Percentiles rank a stretch among this genome's conserved stretches.
phyloP scores from a whole-genome alignment of 2,329 filamentous ascomycete genomes.

The Penicillium sp. region DNA sequence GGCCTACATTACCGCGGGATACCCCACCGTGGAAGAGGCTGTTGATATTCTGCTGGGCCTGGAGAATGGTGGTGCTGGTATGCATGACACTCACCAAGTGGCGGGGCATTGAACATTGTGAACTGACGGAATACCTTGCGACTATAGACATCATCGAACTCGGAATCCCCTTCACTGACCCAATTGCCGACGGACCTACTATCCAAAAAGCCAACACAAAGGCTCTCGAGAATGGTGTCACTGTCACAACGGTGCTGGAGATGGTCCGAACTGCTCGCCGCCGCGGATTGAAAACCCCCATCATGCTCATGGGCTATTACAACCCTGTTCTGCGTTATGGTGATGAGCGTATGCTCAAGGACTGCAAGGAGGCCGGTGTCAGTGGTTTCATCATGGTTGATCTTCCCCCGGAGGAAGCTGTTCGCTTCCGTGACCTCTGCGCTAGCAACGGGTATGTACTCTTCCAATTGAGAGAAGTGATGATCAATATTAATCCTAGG shows the following conservation, averaged over 20 bases:
- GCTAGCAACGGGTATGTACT: conserved; percentile 35
- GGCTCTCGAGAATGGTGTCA: conserved; percentile 87
- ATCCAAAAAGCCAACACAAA: conserved; percentile 95
- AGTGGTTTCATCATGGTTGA: conserved; percentile 98
- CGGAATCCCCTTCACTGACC: conserved; percentile 95
- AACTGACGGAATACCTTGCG: conserved; percentile 15
- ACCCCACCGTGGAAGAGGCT: conserved; percentile 79
- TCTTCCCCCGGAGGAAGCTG: conserved; percentile 91
- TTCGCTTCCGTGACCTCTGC: conserved; percentile 63
- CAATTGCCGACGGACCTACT: conserved; percentile 95
- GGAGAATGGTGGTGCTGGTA: conserved; percentile 90
- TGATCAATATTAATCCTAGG: conserved; percentile 3
- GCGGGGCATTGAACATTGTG: conserved; percentile 4
- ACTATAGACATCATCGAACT: conserved; percentile 86
- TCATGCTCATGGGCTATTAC: conserved; percentile 98
- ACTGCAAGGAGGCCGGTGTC: conserved; percentile 81
- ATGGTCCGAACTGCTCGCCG: conserved; percentile 82
- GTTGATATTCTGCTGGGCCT: conserved; percentile 83
- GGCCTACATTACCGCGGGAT: conserved; percentile 95
- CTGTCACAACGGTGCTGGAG: conserved; percentile 74
- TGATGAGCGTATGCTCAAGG: conserved; percentile 83
- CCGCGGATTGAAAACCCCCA: conserved; percentile 76
- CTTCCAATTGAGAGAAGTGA: not conserved
- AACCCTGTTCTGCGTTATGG: conserved; percentile 95
- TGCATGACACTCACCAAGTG: conserved; percentile 26